Base-by-base conservation (phyloP, 352 stramenopile genomes). In the Globisporangium viniferum region DNA sequence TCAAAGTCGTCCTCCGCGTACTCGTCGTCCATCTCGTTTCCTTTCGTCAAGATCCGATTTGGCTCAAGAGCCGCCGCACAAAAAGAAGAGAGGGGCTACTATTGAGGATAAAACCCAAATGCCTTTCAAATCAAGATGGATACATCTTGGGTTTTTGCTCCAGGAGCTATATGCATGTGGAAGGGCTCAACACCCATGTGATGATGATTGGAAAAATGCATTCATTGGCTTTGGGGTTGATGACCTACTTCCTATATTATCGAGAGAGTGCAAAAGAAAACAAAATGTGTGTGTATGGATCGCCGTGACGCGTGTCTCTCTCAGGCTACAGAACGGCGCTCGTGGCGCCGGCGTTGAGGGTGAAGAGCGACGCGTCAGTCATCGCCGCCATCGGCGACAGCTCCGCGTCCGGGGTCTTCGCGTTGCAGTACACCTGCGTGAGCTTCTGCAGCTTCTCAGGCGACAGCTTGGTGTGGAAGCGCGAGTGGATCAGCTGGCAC, bases 341-440 rank as follows among this genome's bases (percentile, higher is more conserved):
- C 53, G 53, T 59, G 14, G 53, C 53, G 14, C 53, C 27, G 27
- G 14, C 24, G 24, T 59, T 59, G 14, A 59, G 33, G 14, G 53
- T 27, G 24, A 59, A 59, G 14, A 59, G 53, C 53, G 24, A 35
- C 6, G 53, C 53, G 7, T 20, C 51, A 22, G 24, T n/a, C 29
- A n/a, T n/a, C 53, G 14, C 31, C 27, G 53, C 53, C 24, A 73
- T 46, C 27, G 57, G 22, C 18, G 39, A 31, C 20, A 59, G 31
- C 22, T 63, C 69, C 8, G 60, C 41, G n/a, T 74, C 66, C 9
- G 55, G 58, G 51, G 62, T 74, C 66, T 78, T 81, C 12, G 76
- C 67, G 64, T 89, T 92, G 73, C 81, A 88, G 53, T 85, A 80
- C 31, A 92, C 66, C 57, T 88, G 78, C n/a, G 69, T 83, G 35